Base-by-base conservation (phyloP, 208 protist genomes). In the Trypanosomatidae sp. region DNA sequence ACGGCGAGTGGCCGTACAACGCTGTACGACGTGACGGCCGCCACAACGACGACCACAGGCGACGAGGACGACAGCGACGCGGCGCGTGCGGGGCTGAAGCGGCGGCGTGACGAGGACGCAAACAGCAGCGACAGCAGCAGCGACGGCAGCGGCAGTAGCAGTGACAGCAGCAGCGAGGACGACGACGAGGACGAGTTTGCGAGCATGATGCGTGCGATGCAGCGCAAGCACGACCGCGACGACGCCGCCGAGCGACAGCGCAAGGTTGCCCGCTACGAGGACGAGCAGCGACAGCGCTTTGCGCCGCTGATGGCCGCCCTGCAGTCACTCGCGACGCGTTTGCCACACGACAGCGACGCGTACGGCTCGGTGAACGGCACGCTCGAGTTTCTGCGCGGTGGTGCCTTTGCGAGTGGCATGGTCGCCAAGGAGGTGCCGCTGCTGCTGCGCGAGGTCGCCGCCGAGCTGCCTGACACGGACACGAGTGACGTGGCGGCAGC, bases 331-430 rank as follows among this genome's bases (percentile, higher is more conserved):
- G 25, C 78, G 0, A 28, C 47, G 20, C 30, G 42, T 3, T 35
- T 85, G 5, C 66, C 73, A 2, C 61, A 57, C 53, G 43, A 58
- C 8, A 53, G 70, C 0, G 65, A 68, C 15, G 56, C 61, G 16
- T 73, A 69, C 19, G 71, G 68, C 2, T 57, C 61, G 1, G 70
- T 92, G 7, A 45, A 74, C 27, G 78, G 78, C 20, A 85, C 75
- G 21, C 38, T 92, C 6, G 61, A 68, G 18, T 87, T 84, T 28
- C 33, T 88, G 18, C 27, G 48, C 7, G 63, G 61, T 21, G 57
- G 72, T 6, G 33, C 56, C 25, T 79, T 83, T 0, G 66, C 71
- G 2, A 27, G 57, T 5, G 61, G 46, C 8, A 53, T 80, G 30
- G 47, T 91, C 18, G 40, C 52, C 38, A 26, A 56, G 2, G 77